phyloP scores from a whole-genome alignment of 2,329 filamentous ascomycete species.

The Xenosphaeropsis pyriputrescens region DNA sequence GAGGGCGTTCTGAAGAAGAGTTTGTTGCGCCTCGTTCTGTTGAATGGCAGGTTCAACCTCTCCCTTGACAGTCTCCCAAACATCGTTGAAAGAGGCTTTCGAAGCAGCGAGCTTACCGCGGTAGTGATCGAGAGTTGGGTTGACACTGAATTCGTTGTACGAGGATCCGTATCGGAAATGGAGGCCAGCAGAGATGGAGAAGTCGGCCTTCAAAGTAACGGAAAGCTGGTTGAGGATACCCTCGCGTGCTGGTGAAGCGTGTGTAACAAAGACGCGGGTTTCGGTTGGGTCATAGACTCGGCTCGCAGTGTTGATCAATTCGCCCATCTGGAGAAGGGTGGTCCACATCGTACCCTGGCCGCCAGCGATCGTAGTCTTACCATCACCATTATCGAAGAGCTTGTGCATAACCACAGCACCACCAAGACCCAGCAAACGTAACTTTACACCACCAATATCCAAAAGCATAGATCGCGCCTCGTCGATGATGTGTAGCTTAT shows the following conservation, averaged over 20 bases:
- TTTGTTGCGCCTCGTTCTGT: conserved; percentile 88
- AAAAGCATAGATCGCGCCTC: conserved; percentile 92
- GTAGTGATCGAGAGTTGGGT: conserved; percentile 95
- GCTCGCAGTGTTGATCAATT: conserved; percentile 93
- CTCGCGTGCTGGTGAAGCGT: conserved; percentile 91
- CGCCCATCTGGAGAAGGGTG: conserved; percentile 92
- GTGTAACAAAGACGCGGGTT: conserved; percentile 90
- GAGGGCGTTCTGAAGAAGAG: conserved; percentile 77
- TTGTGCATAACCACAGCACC: conserved; percentile 99
- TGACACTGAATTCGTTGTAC: conserved; percentile 99
- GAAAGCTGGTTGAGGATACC: conserved; percentile 95
- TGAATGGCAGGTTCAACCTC: conserved; percentile 92
- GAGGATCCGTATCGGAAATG: conserved; percentile 98
- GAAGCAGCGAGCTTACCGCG: conserved; percentile 95
- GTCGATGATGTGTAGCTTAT: conserved; percentile 95
- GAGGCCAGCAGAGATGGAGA: conserved; percentile 91
- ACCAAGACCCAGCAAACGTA: conserved; percentile 82
- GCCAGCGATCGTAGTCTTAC: conserved; percentile 92
- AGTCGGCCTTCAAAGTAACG: conserved; percentile 93
- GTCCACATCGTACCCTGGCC: conserved; percentile 99
- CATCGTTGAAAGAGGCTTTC: conserved; percentile 96
- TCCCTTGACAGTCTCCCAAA: conserved; percentile 95
- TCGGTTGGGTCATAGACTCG: conserved; percentile 97
- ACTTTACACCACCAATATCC: conserved; percentile 89
- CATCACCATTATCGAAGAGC: conserved; percentile 96